Evolutionary conservation across 1,139 yeast species (phyloP), one percentile per base, ranked within the genome.

Genomic region (Hansenula sp.): DNA sequence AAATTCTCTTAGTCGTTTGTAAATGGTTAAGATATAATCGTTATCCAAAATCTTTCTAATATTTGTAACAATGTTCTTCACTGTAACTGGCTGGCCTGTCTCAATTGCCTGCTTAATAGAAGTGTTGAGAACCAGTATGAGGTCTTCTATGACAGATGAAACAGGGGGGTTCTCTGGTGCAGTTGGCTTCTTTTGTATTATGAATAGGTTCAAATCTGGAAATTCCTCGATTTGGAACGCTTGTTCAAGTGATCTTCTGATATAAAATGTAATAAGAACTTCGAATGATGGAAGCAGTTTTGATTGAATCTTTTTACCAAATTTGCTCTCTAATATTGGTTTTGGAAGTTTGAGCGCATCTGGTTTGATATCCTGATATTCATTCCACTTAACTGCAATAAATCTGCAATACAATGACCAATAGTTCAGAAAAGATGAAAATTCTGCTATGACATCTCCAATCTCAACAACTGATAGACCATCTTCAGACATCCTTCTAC

Each of bases 361-460:
- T 17, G 47, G 42, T 19, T 53, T 51, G 10, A 52, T 44, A 2
- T 50, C 49, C n/a, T 53, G 47, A 38, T 66, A 72, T 39, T 69
- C 76, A 37, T 67, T 69, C 79, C 86, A 86, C 46, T 83, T 76
- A 26, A 75, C 70, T 2, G 87, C 75, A 50, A 87, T 72, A 53
- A 89, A 92, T 54, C 78, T 79, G 45, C 86, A 73, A 60, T 89
- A 94, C 59, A 88, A 72, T 9, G 86, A 71, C 97, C 98, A 92
- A 47, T 89, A 80, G 55, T 85, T 87, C 54, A 92, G 65, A 55
- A 92, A 83, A 6, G 82, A 70, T 0, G 95, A 75, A 17, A 86
- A 65, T 54, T 92, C 97, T 41, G 71, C 74, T 17, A 85, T 68
- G 30, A 81, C 52, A 38, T 71, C 72, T 10, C 83, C 80, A 13